phyloP scores from a whole-genome alignment of 1,284 basidiomycete genomes.

The Puccinia triticina region DNA sequence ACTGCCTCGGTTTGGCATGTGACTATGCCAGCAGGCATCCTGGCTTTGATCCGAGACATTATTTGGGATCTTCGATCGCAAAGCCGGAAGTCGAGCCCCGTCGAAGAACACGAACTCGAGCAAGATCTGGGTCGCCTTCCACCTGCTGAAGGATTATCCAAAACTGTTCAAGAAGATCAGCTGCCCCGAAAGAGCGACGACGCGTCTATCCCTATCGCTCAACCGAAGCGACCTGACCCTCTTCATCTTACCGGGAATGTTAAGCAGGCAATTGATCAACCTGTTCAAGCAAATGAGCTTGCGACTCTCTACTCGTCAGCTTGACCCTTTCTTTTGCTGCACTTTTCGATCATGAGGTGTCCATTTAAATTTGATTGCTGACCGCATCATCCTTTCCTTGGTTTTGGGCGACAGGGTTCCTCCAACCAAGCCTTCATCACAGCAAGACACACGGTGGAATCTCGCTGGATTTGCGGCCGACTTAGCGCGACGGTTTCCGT shows the following conservation, averaged over 20 bases:
- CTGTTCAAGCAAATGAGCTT: not conserved
- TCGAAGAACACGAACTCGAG: slow-evolving; percentile 22
- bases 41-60: slow-evolving; percentile 73
- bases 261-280: slow-evolving; percentile 7
- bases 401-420: slow-evolving; percentile 8
- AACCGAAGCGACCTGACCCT: not conserved
- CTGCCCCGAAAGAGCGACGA: not conserved
- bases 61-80: slow-evolving; percentile 24
- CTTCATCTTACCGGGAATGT: not conserved
- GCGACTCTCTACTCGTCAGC: not conserved
- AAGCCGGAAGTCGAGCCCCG: not conserved
- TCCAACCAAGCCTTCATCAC: slow-evolving; percentile 47
- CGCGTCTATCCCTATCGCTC: not conserved
- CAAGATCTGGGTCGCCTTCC: not conserved
- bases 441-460: slow-evolving; percentile 28
- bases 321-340: not conserved
- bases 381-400: not conserved
- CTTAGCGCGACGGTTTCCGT: slow-evolving; percentile 68
- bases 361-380: not conserved
- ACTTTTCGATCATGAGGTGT: not conserved
- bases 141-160: not conserved
- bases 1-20: slow-evolving; percentile 68
- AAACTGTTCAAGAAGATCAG: not conserved
- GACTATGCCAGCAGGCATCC: slow-evolving; percentile 79
- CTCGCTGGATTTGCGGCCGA: slow-evolving; percentile 51